Base-by-base conservation (phyloP, 352 stramenopile species). In the Globisporangium uncinulatum region DNA sequence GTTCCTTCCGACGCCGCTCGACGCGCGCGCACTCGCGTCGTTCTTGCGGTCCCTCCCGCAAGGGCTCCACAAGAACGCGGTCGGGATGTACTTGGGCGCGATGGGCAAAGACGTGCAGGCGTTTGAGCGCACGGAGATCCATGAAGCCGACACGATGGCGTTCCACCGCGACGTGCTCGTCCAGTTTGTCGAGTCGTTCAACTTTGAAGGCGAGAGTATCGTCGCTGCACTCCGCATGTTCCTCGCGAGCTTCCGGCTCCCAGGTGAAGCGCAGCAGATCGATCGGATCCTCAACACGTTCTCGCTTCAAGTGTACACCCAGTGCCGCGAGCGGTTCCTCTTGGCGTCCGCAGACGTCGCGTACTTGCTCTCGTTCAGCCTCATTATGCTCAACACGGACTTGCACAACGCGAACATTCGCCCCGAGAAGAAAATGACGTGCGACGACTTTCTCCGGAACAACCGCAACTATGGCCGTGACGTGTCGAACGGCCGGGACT, bases 361-460 rank as follows among this genome's bases (percentile, higher is more conserved):
- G 3, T 97, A 96, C 66, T 57, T 97, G 52, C 65, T 97, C 1
- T 93, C 79, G 13, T 97, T 97, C 62, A 93, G 81, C 51, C 59
- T 96, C 52, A 96, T 96, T 57, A 94, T 96, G 83, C 71, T 94
- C 6, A 94, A 94, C 56, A 92, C 85, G 24, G 87, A 96, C 67
- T 54, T 94, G 8, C 85, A 95, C 61, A 95, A 96, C 59, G 57
- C 80, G 15, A 96, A 95, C 51, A 94, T 96, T 51, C 71, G 75
- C 6, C 57, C 66, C 0, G 85, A 96, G 48, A 89, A 89, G 59
- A 94, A 93, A 50, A 97, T 96, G 88, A 87, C 84, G 43, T 59
- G 90, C 20, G 59, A 75, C 14, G 85, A 91, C 56, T 97, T 97
- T 59, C 80, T 97, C 64, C 83, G 81, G 49, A 95, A 96, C 59